Base-by-base conservation (phyloP, 768 basidiomycete species). In the Dentipellis sp. region DNA sequence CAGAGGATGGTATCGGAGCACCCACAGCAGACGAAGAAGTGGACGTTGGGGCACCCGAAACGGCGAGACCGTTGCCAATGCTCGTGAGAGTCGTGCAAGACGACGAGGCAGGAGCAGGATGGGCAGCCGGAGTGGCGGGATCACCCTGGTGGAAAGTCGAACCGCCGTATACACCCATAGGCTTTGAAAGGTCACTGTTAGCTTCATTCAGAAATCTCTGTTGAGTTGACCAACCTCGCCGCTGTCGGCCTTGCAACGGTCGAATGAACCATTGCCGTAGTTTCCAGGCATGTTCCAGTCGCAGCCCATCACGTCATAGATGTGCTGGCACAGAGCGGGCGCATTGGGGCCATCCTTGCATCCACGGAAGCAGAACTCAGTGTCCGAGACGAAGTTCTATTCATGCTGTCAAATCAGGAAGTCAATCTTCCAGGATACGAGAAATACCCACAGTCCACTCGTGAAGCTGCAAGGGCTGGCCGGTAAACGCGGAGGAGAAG, bases 321-420 rank as follows among this genome's bases (percentile, higher is more conserved):
- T 81, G 60, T 83, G 83, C 61, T 86, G 74, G 66, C 85, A 89
- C 62, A 75, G 71, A 3, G 64, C 67, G 1, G 81, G 77, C 1
- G 83, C 79, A 21, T 67, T 69, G 22, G 79, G 77, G 7, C 65
- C 70, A n/a, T 68, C 69, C 55, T 79, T 80, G 68, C 85, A 88
- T 14, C 79, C 84, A 47, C 86, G 81, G 72, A 88, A 79, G 71
- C 87, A 91, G 71, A 88, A 91, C 59, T 78, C 68, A 48, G 72
- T 65, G 59, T 72, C 72, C 4, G 79, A 75, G 55, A 89, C 73
- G 63, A 84, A 86, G 68, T 84, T 82, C 82, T 84, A 60, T 11
- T 14, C 9, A 35, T 21, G 8, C 51, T 17, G 10, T 22, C 40
- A 57, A 9, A 57, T 52, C 54, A 55, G 34, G 55, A 59, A 12